These are phyloP conservation scores for Alternaria alternata DNA, from an alignment of 2,329 filamentous ascomycete genomes.

Conservation along the genomic window DNA sequence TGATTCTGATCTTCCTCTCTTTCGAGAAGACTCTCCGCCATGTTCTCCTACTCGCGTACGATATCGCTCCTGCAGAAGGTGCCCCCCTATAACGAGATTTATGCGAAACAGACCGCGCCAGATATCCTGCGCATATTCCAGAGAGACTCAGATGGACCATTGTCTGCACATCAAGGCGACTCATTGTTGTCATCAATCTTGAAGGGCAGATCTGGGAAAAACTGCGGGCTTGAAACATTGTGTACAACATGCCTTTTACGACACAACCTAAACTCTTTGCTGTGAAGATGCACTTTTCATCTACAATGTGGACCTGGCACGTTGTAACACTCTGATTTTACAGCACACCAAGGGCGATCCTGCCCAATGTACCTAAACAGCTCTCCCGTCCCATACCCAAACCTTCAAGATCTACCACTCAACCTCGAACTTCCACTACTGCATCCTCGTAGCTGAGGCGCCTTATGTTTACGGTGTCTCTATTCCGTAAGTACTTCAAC, in stretches of 20 bases:
- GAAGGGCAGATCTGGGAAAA: not conserved
- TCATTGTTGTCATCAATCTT: not conserved
- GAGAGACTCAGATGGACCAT: not conserved
- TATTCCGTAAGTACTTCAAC: not conserved
- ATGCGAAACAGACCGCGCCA: not conserved
- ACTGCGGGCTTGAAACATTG: not conserved
- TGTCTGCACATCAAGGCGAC: not conserved
- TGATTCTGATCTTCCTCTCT: not conserved
- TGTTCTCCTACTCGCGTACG: not conserved
- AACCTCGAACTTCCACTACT: not conserved
- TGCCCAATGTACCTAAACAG: not conserved
- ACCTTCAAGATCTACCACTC: not conserved
- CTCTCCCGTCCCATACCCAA: not conserved
- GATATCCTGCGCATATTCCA: not conserved
- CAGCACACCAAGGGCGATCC: not conserved
- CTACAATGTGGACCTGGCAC: not conserved
- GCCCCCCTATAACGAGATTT: not conserved
- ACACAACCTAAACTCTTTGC: not conserved
- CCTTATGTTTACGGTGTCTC: not conserved
- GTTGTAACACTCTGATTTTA: not conserved
- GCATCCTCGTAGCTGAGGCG: not conserved
- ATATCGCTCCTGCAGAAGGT: not conserved
- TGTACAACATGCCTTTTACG: not conserved
- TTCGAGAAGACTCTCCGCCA: not conserved
- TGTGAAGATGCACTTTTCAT: not conserved